Percentiles rank a stretch among this genome's conserved stretches.
phyloP scores from a whole-genome alignment of 2,329 filamentous ascomycete genomes.

The Fusarium sp. region DNA sequence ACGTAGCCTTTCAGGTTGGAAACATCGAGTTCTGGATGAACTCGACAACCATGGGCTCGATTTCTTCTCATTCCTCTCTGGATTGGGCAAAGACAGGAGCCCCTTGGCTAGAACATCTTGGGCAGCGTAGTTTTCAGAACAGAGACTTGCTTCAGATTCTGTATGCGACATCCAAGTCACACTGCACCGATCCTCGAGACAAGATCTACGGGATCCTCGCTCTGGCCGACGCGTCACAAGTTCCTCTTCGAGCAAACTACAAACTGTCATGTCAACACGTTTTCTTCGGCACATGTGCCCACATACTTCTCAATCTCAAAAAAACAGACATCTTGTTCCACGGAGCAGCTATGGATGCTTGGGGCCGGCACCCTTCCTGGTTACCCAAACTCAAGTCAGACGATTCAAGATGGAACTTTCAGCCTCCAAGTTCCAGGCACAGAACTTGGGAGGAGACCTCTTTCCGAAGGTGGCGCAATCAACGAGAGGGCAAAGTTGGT shows the following conservation, averaged over 20 bases:
- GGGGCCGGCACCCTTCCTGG: background rate
- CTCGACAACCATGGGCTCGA: background rate
- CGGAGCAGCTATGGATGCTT: background rate
- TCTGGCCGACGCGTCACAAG: rapidly evolving
- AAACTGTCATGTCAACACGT: background rate
- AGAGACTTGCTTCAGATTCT: background rate
- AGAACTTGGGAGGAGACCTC: no score
- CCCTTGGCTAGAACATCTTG: background rate
- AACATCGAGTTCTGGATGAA: conserved; percentile 2
- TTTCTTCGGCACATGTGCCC: background rate
- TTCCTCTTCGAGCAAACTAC: background rate
- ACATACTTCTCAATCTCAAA: background rate
- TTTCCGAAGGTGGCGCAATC: background rate
- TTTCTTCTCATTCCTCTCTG: background rate
- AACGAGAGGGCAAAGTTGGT: background rate
- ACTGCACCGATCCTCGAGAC: background rate
- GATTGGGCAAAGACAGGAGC: background rate
- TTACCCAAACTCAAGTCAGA: background rate
- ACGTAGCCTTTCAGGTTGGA: background rate
- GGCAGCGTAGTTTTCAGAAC: rapidly evolving
- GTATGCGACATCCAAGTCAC: background rate
- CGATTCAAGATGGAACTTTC: background rate
- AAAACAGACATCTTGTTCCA: background rate
- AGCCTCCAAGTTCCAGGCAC: background rate
- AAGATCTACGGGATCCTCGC: conserved; percentile 1